A percentile compares a stretch with the other conserved stretches of the same genome.
These are phyloP conservation scores for Talaromyces piceae DNA, from an alignment of 2,329 filamentous ascomycete genomes.

Conservation along the genomic window DNA sequence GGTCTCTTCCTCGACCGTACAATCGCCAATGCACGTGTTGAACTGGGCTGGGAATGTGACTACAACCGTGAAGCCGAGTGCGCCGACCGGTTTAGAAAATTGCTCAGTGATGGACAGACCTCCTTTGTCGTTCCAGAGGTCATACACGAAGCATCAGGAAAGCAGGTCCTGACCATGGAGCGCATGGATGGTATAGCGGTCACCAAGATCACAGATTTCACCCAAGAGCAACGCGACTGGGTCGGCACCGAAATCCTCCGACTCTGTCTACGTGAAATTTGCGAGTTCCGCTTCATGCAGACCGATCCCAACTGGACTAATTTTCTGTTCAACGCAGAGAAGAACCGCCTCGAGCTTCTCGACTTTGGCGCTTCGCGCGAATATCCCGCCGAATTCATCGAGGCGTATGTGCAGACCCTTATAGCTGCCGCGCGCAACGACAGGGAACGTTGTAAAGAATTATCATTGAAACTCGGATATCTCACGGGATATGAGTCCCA, in stretches of 20 bases:
- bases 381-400: constrained; percentile 72
- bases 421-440: constrained; percentile 70
- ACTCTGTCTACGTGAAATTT: constrained; percentile 85
- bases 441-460: constrained; percentile 51
- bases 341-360: constrained; percentile 73
- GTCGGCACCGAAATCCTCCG: constrained; percentile 91
- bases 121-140: constrained; percentile 75
- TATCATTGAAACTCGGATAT: constrained; percentile 77
- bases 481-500: constrained; percentile 82
- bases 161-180: constrained; percentile 86
- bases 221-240: constrained; percentile 83
- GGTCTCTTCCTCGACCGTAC: constrained; percentile 95
- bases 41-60: constrained; percentile 96
- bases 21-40: constrained; percentile 85
- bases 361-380: constrained; percentile 92
- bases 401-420: constrained; percentile 71
- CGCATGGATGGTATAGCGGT: constrained; percentile 81
- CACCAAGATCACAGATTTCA: constrained; percentile 67
- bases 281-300: constrained; percentile 96
- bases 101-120: constrained; percentile 66
- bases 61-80: constrained; percentile 83
- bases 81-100: constrained; percentile 64
- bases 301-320: constrained; percentile 99
- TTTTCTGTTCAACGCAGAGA: constrained; percentile 76
- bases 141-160: constrained; percentile 70